Percentiles rank a stretch among this genome's conserved stretches.
Evolutionary conservation across 1,284 basidiomycete species (phyloP).

Genomic region (Cutaneotrichosporon sp.): DNA sequence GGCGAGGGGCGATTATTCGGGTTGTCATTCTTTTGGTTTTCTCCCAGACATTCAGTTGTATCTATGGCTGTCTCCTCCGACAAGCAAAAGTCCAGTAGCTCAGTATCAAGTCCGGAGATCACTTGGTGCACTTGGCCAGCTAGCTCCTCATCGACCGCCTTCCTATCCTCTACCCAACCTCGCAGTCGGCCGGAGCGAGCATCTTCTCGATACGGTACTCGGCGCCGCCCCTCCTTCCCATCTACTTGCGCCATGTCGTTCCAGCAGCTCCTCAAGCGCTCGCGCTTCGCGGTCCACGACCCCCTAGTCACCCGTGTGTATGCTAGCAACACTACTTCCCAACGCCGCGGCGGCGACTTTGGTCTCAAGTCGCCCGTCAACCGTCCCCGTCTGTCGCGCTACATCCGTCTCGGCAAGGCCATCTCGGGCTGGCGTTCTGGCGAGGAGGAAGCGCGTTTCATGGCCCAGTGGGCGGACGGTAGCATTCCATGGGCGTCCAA

Average conservation of each 20-base stretch:
- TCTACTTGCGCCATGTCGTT: slow-evolving; percentile 36
- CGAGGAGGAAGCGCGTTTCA: slow-evolving; percentile 50
- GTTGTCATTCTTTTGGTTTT: slow-evolving; percentile 15
- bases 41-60: slow-evolving; percentile 12
- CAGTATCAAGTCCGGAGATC: neutral
- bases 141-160: neutral
- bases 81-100: slow-evolving; percentile 5
- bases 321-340: slow-evolving; percentile 38
- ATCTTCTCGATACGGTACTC: neutral
- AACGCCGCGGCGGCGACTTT: slow-evolving; percentile 39
- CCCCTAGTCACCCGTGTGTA: slow-evolving; percentile 51
- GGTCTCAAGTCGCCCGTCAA: slow-evolving; percentile 49
- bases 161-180: neutral
- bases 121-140: neutral
- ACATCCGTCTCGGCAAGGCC: slow-evolving; percentile 43
- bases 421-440: slow-evolving; percentile 47
- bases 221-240: neutral
- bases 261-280: slow-evolving; percentile 45
- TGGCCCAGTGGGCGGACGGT: slow-evolving; percentile 47
- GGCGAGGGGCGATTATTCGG: neutral
- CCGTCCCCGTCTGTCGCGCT: slow-evolving; percentile 35
- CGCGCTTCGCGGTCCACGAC: slow-evolving; percentile 49
- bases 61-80: neutral
- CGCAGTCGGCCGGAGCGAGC: neutral
- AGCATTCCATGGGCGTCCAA: slow-evolving; percentile 35